Evolutionary conservation across 2,329 filamentous ascomycete species (phyloP).

Genomic region (Penicillium verrucosum): DNA sequence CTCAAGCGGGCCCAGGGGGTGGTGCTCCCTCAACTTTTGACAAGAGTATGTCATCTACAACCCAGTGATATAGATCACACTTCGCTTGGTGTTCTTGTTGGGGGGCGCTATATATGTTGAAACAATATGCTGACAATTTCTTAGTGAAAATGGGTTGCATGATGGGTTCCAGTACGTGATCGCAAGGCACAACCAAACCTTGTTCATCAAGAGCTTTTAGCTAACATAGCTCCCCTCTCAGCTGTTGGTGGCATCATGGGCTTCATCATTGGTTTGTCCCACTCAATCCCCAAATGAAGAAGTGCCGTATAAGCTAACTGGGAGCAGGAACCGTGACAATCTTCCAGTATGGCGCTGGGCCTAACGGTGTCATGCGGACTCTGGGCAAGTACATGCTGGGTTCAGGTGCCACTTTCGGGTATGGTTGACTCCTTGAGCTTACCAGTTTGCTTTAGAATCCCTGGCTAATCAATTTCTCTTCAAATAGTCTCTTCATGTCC

Average conservation of each 20-base stretch:
- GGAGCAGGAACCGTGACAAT: conserved; percentile 80
- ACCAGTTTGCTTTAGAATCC: neutral
- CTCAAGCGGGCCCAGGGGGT: conserved; percentile 45
- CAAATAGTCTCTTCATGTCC: conserved; percentile 85
- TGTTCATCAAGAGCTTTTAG: conserved; percentile 1
- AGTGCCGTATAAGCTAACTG: conserved; percentile 2
- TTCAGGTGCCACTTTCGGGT: conserved; percentile 95
- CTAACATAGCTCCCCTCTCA: conserved; percentile 41
- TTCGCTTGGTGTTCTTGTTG: neutral
- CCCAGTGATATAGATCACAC: conserved; percentile 10
- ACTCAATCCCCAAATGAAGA: neutral
- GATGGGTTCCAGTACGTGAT: conserved; percentile 90
- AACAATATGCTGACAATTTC: conserved; percentile 28
- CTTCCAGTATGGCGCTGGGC: conserved; percentile 88
- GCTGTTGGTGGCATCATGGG: conserved; percentile 95
- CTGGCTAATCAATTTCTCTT: conserved; percentile 1
- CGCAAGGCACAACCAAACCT: conserved; percentile 1
- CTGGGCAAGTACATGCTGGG: conserved; percentile 95
- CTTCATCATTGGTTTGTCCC: conserved; percentile 81
- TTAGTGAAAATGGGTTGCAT: conserved; percentile 96
- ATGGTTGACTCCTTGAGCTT: conserved; percentile 33
- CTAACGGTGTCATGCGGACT: conserved; percentile 90
- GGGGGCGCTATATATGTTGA: neutral
- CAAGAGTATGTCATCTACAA: conserved; percentile 56
- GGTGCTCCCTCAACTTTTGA: conserved; percentile 61